Base-by-base conservation (phyloP, 495 filamentous ascomycete genomes). In the Cercophora scortea region DNA sequence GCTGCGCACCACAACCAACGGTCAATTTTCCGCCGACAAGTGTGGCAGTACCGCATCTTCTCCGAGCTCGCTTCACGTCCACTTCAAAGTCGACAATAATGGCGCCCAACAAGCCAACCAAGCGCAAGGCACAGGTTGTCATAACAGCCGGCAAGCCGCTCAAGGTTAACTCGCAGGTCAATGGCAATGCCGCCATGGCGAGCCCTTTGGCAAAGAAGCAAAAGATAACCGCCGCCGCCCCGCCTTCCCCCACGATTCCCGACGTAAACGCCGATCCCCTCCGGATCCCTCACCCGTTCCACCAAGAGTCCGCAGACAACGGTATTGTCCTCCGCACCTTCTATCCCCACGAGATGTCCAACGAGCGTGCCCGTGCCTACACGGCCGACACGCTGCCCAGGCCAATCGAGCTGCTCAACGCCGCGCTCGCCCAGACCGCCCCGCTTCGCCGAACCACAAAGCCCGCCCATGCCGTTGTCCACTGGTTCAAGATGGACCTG, bases 401-500 rank as follows among this genome's bases (percentile, higher is more conserved):
- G 3, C 90, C 90, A 0, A 86, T 93, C 11, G 79, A 87, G 57
- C 56, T 69, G 0, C 72, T 89, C 16, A 61, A 79, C 35, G 63
- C 67, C 4, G 79, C 82, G 0, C 74, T 83, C 13, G 56, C 67
- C 25, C 77, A 80, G 8, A 86, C 83, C 1, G 59, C 65, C 0
- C 51, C 66, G 1, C 55, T 55, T n/a, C 71, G 82, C 0, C 55
- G 66, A 25, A 60, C 67, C 0, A 71, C 84, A 3, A 51, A 62
- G 8, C 68, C 79, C 3, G 77, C 78, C 35, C 72, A 79, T 32
- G 82, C 84, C 0, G 88, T 96, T 0, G 80, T 96, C 6, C 88
- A 95, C 69, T 95, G 91, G 91, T 95, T 91, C 71, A 93, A 94
- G 65, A 82, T 80, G 51, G 90, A 95, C 65, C 67, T 96, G 45